Conservation (phyloP, 306 rosid genomes). For the Ammopiptanthus mongolicus region DNA sequence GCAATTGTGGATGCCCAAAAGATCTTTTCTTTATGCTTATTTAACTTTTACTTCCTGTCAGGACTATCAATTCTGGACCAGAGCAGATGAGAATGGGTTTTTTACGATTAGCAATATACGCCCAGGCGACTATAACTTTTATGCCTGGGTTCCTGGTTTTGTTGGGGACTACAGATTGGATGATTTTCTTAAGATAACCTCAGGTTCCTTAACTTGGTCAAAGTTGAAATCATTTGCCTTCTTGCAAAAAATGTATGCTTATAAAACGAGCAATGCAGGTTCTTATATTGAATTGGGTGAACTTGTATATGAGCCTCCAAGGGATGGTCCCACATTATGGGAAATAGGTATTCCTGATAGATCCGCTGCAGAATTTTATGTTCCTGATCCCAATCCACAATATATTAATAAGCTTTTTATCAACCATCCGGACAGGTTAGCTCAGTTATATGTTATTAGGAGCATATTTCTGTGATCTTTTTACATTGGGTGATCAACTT, state of each 20-base stretch:
- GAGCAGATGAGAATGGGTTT: slow-evolving; percentile 57
- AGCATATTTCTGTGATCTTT: neutral
- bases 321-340: slow-evolving; percentile 88
- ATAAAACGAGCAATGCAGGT: slow-evolving; percentile 38
- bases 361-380: slow-evolving; percentile 67
- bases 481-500: neutral
- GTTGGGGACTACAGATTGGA: slow-evolving; percentile 62
- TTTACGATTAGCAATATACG: slow-evolving; percentile 49
- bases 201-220: slow-evolving; percentile 47
- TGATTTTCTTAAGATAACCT: slow-evolving; percentile 39
- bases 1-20: neutral
- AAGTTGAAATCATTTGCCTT: slow-evolving; percentile 14
- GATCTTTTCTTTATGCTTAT: neutral
- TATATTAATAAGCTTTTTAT: slow-evolving; percentile 57
- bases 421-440: slow-evolving; percentile 79
- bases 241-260: slow-evolving; percentile 5
- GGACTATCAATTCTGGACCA: slow-evolving; percentile 92
- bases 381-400: slow-evolving; percentile 73
- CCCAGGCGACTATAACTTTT: slow-evolving; percentile 58
- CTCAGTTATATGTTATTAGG: neutral
- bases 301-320: slow-evolving; percentile 62
- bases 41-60: slow-evolving; percentile 28
- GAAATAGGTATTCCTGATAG: slow-evolving; percentile 91
- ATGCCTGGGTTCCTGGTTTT: slow-evolving; percentile 77
- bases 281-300: slow-evolving; percentile 50